Evolutionary conservation across 1,284 basidiomycete species (phyloP), one percentile per base, ranked within the genome.

Genomic region (Melampsora americana): DNA sequence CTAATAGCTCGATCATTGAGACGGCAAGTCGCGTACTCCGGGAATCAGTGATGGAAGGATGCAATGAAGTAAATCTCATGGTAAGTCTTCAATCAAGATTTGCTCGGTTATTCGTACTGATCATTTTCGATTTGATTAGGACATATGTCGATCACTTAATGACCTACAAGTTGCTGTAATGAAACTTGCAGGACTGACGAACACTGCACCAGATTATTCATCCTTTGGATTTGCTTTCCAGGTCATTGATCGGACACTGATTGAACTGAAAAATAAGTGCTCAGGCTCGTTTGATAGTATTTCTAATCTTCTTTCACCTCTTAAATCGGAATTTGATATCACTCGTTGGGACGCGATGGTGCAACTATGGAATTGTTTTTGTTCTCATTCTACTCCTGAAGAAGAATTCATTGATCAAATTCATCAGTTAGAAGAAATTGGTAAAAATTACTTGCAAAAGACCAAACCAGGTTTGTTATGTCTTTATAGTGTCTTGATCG

Each of bases 161-260:
- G 28, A 46, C 42, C 44, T 75, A 5, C 66, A 75, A 26, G 66
- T 50, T 48, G 72, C 39, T 2, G 48, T 60, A 1, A 18, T 68
- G 20, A 65, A 67, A 9, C 56, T 75, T 7, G 61, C 44, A 23
- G 48, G 66, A 20, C 26, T 75, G 11, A 60, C 62, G 35, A 48
- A 59, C 1, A 26, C 72, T 20, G 20, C 44, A 18, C 72, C 72
- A 28, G 72, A 75, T 44, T 56, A 75, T 68, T 66, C 72, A 11
- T 65, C 72, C 6, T 67, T 75, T 14, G 66, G 72, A 23, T 75
- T 75, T 60, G 65, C 72, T 4, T 75, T 75, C 18, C 66, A 75
- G 26, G 62, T 53, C 9, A 68, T 75, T n/a, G 65, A 75, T 32
- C 64, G 67, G 35, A 59, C 72, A 11, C n/a, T 75, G 18, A 23